Base-by-base conservation (phyloP, 306 rosid genomes). In the barrel medic (Medicago truncatula) region DNA sequence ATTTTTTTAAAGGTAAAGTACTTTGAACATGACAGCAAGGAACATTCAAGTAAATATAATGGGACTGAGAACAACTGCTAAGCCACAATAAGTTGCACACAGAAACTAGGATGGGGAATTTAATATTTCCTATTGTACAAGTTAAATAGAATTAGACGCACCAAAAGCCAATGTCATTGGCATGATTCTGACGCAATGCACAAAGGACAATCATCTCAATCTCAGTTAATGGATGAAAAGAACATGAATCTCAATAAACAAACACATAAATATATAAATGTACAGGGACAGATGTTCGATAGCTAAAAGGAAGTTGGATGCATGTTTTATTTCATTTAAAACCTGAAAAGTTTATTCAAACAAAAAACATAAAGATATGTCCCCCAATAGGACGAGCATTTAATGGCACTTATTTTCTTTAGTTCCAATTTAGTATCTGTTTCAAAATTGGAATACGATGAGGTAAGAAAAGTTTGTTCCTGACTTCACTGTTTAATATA, bases 211-310 rank as follows among this genome's bases (percentile, higher is more conserved):
- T 50, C 25, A 65, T 67, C 44, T 20, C 20, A 17, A 61, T 61
- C 70, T 70, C 56, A 39, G 64, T 58, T 80, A 57, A 46, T 21
- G 73, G 65, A 74, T 80, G 58, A 49, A 74, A 67, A 74, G 58
- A 74, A 74, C 49, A 46, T 5, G 18, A 43, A 16, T 7, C 65
- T 20, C 9, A 65, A 20, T 65, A 64, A 76, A 38, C 9, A 20
- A 23, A 53, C 38, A 78, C 21, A 47, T 9, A 61, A 47, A 69
- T 77, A 64, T 15, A 56, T 62, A 18, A 64, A 43, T 64, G 18
- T 54, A 18, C 41, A 53, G 16, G 62, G 58, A 28, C 47, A 53
- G 15, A 65, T 54, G 68, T 71, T 63, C 43, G 13, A 17, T 23
- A n/a, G 46, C 58, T 15, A 38, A 71, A 78, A 34, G 64, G 44